Conservation (phyloP, 345 rosid genomes). For the Populus deltoides region DNA sequence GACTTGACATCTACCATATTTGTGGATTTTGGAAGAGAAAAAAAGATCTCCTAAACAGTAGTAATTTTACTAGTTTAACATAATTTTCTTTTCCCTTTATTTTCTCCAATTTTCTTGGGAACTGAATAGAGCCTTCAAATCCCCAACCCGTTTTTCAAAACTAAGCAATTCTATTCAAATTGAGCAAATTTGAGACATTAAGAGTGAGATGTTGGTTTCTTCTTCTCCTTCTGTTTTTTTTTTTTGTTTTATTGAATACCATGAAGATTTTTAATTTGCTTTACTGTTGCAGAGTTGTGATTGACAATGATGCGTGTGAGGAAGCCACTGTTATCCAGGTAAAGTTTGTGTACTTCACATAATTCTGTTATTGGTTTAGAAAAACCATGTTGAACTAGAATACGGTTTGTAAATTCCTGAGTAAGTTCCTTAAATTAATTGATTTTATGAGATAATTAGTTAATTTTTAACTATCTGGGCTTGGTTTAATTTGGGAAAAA, state of each 20-base stretch:
- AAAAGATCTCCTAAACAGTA: too few species aligned
- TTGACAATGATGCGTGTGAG: slow-evolving; percentile 63
- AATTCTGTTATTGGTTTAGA: background rate
- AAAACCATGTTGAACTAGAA: slow-evolving; percentile 7
- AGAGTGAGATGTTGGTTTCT: background rate
- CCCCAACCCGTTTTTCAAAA: background rate
- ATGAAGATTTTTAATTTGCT: too few species aligned
- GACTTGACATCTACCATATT: too few species aligned
- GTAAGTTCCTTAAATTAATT: slow-evolving; percentile 2
- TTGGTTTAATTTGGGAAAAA: background rate
- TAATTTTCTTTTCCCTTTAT: background rate
- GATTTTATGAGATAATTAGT: background rate
- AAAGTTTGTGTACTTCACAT: background rate
- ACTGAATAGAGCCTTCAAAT: background rate
- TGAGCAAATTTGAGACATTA: background rate
- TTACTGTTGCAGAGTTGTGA: slow-evolving; percentile 63
- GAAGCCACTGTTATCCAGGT: slow-evolving; percentile 83
- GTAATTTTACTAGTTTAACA: too few species aligned
- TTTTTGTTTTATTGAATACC: background rate
- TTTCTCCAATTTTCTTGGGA: background rate
- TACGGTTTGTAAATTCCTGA: background rate
- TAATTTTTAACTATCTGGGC: background rate
- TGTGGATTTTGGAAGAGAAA: too few species aligned
- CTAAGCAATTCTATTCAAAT: background rate
- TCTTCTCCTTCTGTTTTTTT: background rate